A percentile compares a stretch with the other conserved stretches of the same genome.
phyloP scores from a whole-genome alignment of 2,329 filamentous ascomycete genomes.

The Sclerotinia borealis region DNA sequence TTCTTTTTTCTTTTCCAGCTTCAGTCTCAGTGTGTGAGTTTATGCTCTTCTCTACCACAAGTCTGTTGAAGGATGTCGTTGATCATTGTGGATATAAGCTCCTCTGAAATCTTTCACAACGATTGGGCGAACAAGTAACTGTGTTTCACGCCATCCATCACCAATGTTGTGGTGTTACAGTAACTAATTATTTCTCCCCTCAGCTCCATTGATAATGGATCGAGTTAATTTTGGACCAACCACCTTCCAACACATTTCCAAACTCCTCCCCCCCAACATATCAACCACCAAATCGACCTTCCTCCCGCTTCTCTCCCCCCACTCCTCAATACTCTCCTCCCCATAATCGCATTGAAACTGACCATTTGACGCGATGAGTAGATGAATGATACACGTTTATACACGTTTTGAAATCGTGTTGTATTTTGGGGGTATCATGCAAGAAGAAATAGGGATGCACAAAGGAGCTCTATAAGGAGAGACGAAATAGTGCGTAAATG shows the following conservation, averaged over 20 bases:
- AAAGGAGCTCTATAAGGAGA: neutral
- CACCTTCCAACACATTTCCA: neutral
- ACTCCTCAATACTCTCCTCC: neutral
- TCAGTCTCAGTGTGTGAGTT: constrained; percentile 77
- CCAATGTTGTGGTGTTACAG: constrained; percentile 8
- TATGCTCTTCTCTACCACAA: constrained; percentile 79
- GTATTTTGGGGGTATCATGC: neutral
- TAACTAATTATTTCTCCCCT: neutral
- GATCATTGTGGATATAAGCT: constrained; percentile 91
- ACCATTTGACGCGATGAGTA: neutral
- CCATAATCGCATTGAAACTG: neutral
- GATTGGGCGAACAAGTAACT: constrained; percentile 8
- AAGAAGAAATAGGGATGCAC: neutral
- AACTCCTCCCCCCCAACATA: neutral
- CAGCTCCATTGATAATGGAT: too few relatives aligned
- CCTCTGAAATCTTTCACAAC: constrained; percentile 67
- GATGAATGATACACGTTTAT: constrained; percentile 6
- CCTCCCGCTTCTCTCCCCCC: neutral
- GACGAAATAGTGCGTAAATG: neutral
- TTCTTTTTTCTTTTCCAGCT: constrained; percentile 68
- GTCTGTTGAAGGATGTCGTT: constrained; percentile 88
- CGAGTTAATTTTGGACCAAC: neutral
- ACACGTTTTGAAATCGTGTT: constrained; percentile 2
- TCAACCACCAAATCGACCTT: constrained; percentile 8
- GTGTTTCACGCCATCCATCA: constrained; percentile 12